Base-by-base conservation (phyloP, 306 rosid genomes). In the Rosa chinensis region DNA sequence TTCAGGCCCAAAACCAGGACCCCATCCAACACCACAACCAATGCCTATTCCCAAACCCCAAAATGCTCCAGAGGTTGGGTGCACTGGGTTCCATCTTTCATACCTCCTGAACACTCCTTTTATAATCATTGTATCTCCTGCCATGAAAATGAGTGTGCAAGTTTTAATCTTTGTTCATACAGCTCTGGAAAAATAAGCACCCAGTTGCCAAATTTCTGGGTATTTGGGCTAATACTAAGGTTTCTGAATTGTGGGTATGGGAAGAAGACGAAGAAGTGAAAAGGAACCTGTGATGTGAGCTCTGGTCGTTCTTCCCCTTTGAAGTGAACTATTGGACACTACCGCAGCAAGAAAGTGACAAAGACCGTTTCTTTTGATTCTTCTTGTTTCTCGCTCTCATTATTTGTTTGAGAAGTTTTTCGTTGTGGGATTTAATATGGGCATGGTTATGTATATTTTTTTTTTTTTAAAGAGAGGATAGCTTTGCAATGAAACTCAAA, bases 1-100 rank as follows among this genome's bases (percentile, higher is more conserved):
- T 72, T 94, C 97, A 85, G 98, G 95, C 66, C 98, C 98, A 88
- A 94, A 94, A 49, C 98, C 98, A 79, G 98, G 98, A 74, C 98
- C 98, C 98, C 98, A 94, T 82, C 98, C 98, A 62, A 94, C 86
- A 18, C 98, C 98, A 85, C 98, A 94, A 68, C 98, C 98, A 71
- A 92, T 66, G 35, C 98, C 98, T 67, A 94, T 76, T 68, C 98
- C 98, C 95, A 94, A 88, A 35, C 98, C 98, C 94, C 93, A 92
- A 84, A 94, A 94, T 62, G 98, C 91, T 28, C 98, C 98, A 78
- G 78, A 70, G 44, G 97, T 91, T 75, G 98, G 98, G 84, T 88
- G 97, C 72, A 94, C 97, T 50, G 92, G 97, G 77, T 92, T 92
- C 98, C 98, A 94, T 86, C 91, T 92, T 84, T 87, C 56, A 68